A percentile compares a stretch with the other conserved stretches of the same genome.
These are phyloP conservation scores for Amylocystis lapponica DNA, from an alignment of 768 basidiomycete species.

Conservation along the genomic window DNA sequence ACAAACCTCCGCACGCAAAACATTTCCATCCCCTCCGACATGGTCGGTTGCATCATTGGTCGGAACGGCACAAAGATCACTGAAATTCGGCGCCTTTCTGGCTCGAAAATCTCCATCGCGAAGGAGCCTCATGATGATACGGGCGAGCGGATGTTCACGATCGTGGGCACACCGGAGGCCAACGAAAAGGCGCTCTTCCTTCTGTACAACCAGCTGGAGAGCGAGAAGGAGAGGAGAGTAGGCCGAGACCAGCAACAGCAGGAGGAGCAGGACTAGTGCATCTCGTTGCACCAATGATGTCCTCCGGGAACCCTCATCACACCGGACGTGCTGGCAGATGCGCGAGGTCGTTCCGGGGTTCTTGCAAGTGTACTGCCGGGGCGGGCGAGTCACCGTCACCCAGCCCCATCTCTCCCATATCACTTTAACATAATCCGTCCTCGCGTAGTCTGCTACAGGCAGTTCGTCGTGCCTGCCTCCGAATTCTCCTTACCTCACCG, in stretches of 20 bases:
- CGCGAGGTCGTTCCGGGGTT: not conserved
- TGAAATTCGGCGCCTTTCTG: conserved; percentile 95
- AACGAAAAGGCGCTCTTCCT: conserved; percentile 98
- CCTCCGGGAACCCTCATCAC: not conserved
- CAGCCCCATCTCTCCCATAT: not conserved
- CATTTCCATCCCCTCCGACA: conserved; percentile 98
- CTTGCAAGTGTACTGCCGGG: not conserved
- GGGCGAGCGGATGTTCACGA: conserved; percentile 99
- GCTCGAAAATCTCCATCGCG: conserved; percentile 97
- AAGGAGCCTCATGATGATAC: conserved; percentile 99
- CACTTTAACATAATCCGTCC: no score
- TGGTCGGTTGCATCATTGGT: conserved; percentile 97
- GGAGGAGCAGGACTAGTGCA: conserved; percentile 39
- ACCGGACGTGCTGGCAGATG: not conserved
- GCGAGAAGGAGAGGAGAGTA: conserved; percentile 91
- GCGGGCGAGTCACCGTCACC: not conserved
- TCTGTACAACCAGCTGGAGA: conserved; percentile 94
- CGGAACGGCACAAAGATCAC: conserved; percentile 98
- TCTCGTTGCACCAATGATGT: conserved; percentile 1
- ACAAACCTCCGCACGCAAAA: conserved; percentile 95
- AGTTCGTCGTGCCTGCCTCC: no score
- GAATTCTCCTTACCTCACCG: no score
- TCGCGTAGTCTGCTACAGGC: no score
- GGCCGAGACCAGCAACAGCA: conserved; percentile 79
- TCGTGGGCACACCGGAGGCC: conserved; percentile 91